Conservation (phyloP, 2,329 filamentous ascomycete species). For the Neonectria hederae region DNA sequence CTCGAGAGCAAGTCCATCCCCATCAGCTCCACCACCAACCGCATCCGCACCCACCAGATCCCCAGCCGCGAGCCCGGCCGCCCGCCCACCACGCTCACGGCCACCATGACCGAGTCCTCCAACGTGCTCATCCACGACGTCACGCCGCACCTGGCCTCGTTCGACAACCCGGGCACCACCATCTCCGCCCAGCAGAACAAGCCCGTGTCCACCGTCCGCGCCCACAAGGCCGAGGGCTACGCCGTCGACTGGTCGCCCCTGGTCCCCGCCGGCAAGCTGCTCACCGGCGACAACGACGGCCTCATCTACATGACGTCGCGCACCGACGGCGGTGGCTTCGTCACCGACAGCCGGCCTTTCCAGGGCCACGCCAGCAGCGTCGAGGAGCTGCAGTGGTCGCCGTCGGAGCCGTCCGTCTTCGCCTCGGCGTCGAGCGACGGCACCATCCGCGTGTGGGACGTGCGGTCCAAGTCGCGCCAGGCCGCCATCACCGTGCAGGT, state of each 20-base stretch:
- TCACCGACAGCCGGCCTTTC: conserved; percentile 85
- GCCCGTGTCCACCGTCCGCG: conserved; percentile 84
- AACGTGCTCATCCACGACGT: conserved; percentile 95
- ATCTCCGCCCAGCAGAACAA: conserved; percentile 87
- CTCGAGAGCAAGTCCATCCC: conserved; percentile 93
- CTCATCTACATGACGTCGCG: conserved; percentile 88
- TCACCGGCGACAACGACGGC: conserved; percentile 92
- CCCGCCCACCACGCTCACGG: conserved; percentile 84
- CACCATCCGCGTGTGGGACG: conserved; percentile 95
- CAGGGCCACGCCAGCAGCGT: conserved; percentile 85
- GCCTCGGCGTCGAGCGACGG: conserved; percentile 94
- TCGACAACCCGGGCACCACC: conserved; percentile 86
- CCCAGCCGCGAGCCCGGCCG: conserved; percentile 75
- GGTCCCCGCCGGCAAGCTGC: conserved; percentile 81
- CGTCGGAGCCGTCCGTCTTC: conserved; percentile 91
- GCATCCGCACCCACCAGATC: conserved; percentile 86
- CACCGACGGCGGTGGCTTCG: conserved; percentile 88
- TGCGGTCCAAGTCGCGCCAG: conserved; percentile 87
- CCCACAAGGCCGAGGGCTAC: conserved; percentile 94
- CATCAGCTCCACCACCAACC: conserved; percentile 87
- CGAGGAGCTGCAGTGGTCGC: conserved; percentile 97
- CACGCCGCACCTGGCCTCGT: conserved; percentile 85
- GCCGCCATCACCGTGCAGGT: conserved; percentile 89
- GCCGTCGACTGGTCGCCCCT: conserved; percentile 93
- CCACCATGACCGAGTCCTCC: conserved; percentile 90